phyloP scores from a whole-genome alignment of 331 rosid genomes.

The Telfairia occidentalis region DNA sequence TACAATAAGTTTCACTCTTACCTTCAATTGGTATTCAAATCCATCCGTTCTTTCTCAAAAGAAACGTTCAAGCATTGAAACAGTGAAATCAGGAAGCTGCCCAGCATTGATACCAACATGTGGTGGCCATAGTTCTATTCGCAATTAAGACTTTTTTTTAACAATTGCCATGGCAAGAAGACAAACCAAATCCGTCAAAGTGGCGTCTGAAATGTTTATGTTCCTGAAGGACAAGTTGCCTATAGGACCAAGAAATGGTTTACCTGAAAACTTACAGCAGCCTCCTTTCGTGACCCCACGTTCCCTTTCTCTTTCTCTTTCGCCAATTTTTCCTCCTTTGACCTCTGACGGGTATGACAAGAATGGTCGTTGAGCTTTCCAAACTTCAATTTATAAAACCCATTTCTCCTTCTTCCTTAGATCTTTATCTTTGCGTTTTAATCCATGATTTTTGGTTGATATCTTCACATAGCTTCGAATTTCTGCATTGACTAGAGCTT shows the following conservation, averaged over 20 bases:
- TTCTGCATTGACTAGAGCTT: background rate
- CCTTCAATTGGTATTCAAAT: no score
- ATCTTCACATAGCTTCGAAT: background rate
- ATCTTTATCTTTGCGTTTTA: background rate
- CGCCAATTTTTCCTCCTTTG: background rate
- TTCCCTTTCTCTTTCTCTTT: background rate
- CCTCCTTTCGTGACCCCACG: constrained; percentile 12
- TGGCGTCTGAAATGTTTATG: background rate
- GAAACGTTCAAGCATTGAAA: no score
- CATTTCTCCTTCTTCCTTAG: constrained; percentile 9
- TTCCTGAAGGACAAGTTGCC: background rate
- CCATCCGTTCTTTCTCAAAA: no score
- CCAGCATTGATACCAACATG: background rate
- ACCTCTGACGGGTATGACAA: background rate
- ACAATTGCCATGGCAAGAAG: background rate
- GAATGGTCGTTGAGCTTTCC: background rate
- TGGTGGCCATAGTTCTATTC: background rate
- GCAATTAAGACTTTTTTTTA: background rate
- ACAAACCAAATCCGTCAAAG: background rate
- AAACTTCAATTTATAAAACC: background rate
- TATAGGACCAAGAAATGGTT: background rate
- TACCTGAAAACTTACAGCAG: background rate
- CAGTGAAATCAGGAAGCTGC: background rate
- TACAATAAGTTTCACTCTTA: no score
- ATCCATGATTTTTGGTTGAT: background rate